phyloP scores from a whole-genome alignment of 352 stramenopile genomes.

The Sclerospora graminicola region DNA sequence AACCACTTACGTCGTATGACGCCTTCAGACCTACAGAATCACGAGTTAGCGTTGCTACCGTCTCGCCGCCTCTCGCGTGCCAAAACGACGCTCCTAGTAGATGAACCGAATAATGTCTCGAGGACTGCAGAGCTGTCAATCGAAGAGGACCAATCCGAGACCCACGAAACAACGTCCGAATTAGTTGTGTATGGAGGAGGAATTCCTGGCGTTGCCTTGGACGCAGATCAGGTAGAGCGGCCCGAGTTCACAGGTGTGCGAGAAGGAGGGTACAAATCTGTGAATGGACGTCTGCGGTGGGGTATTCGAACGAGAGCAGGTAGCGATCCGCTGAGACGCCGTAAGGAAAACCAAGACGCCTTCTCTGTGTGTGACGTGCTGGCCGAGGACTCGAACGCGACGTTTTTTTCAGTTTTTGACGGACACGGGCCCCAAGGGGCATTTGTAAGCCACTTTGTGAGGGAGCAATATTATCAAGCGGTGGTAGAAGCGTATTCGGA shows the following conservation, averaged over 20 bases:
- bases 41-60: slow-evolving; percentile 1
- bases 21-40: not conserved
- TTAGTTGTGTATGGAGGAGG: slow-evolving; percentile 43
- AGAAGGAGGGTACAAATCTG: slow-evolving; percentile 37
- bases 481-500: slow-evolving; percentile 33
- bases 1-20: not conserved
- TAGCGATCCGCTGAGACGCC: slow-evolving; percentile 62
- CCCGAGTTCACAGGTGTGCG: slow-evolving; percentile 52
- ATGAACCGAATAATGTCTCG: slow-evolving; percentile 18
- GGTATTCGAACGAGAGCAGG: slow-evolving; percentile 44
- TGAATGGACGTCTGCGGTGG: slow-evolving; percentile 38
- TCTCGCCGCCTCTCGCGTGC: slow-evolving; percentile 21
- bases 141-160: not conserved
- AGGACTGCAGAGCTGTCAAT: slow-evolving; percentile 4
- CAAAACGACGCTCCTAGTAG: slow-evolving; percentile 29
- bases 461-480: slow-evolving; percentile 51
- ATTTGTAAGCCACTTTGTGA: slow-evolving; percentile 62
- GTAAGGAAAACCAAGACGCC: slow-evolving; percentile 78
- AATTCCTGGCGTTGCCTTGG: slow-evolving; percentile 55
- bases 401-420: slow-evolving; percentile 72
- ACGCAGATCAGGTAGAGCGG: slow-evolving; percentile 40
- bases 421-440: slow-evolving; percentile 67
- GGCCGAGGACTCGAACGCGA: slow-evolving; percentile 28
- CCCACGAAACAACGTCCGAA: slow-evolving; percentile 2
- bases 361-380: slow-evolving; percentile 53